Evolutionary conservation across 2,329 filamentous ascomycete species (phyloP), one percentile per base, ranked within the genome.

Genomic region (Epichloe gansuensis): DNA sequence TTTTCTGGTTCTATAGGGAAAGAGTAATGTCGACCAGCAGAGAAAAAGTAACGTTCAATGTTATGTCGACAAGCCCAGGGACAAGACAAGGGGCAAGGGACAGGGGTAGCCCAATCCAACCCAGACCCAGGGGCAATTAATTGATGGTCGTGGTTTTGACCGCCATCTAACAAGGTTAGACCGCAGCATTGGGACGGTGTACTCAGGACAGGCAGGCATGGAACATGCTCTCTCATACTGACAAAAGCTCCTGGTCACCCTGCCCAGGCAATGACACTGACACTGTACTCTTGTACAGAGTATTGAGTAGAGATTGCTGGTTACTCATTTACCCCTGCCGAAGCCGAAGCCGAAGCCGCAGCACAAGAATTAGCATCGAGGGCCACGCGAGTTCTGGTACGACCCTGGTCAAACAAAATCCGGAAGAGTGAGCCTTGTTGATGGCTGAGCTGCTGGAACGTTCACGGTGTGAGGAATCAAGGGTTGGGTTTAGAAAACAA

Each of bases 351-450:
- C 36, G 36, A 40, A 27, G 21, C 21, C 23, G 36, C 46, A 40
- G 42, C 35, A 41, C 50, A 35, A 40, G 47, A 46, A 47, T 34
- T 51, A 35, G 47, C 57, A 54, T 54, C 51, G 50, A 51, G 49
- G 54, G 54, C 56, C 56, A 56, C 55, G 55, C 58, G 56, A 56
- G 55, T 44, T 53, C 51, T 50, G 47, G 55, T 52, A 47, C 38
- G 41, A 51, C 55, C 55, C 52, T 45, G 25, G 35, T 42, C 51
- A 38, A 53, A 49, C 43, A 36, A 48, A 41, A 48, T 43, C 36
- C n/a, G 42, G 39, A 34, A 17, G 34, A 42, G n/a, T 21, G 35
- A 51, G 38, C 44, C 47, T 45, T 47, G 51, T 9, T 47, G 27
- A 43, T 35, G 36, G 17, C 25, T 38, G 21, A 17, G 17, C 25